phyloP scores from a whole-genome alignment of 2,329 filamentous ascomycete genomes.

The Fonsecaea erecta region DNA sequence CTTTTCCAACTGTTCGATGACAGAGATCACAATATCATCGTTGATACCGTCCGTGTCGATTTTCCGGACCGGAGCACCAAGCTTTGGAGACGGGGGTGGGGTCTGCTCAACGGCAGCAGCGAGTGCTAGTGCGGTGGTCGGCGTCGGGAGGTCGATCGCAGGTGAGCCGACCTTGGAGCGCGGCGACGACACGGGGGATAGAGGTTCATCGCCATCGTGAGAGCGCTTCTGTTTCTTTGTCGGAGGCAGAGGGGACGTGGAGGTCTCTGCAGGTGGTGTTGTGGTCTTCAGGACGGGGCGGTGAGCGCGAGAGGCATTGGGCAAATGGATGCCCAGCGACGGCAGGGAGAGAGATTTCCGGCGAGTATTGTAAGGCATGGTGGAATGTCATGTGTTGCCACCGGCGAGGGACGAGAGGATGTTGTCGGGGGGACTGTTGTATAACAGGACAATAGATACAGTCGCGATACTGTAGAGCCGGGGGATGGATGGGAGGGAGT shows the following conservation, averaged over 20 bases:
- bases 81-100: slow-evolving; percentile 74
- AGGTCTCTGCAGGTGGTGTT: slow-evolving; percentile 60
- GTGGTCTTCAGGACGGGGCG: slow-evolving; percentile 67
- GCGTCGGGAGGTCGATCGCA: slow-evolving; percentile 40
- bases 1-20: slow-evolving; percentile 84
- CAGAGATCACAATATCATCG: slow-evolving; percentile 92
- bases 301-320: slow-evolving; percentile 60
- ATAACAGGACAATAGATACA: slow-evolving; percentile 30
- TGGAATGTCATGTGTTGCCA: slow-evolving; percentile 28
- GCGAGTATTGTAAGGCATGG: slow-evolving; percentile 94
- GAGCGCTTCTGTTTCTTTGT: slow-evolving; percentile 80
- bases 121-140: slow-evolving; percentile 42
- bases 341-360: slow-evolving; percentile 93
- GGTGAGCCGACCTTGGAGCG: slow-evolving; percentile 49
- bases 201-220: slow-evolving; percentile 56
- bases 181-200: slow-evolving; percentile 42
- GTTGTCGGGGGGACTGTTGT: slow-evolving; percentile 30
- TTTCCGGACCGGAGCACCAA: slow-evolving; percentile 52
- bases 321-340: slow-evolving; percentile 87
- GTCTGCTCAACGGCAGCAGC: slow-evolving; percentile 64
- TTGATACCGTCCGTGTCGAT: slow-evolving; percentile 84
- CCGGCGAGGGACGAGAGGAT: slow-evolving; percentile 20
- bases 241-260: slow-evolving; percentile 59
- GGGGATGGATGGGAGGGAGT: slow-evolving; percentile 21
- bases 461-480: slow-evolving; percentile 19